Conservation (phyloP, 2,329 filamentous ascomycete genomes). For the Alternaria gaisen region DNA sequence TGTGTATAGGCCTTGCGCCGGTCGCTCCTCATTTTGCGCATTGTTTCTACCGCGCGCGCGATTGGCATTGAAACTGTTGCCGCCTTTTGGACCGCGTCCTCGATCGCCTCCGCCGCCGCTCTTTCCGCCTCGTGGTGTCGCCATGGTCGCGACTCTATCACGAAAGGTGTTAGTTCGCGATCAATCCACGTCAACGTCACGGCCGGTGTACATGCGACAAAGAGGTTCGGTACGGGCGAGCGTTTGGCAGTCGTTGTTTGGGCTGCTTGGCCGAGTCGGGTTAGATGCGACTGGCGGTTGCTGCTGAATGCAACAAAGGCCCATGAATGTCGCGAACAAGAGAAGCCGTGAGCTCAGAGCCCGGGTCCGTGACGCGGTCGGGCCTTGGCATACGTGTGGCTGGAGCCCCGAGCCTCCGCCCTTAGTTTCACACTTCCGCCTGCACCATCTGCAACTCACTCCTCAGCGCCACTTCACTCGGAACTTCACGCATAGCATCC, state of each 20-base stretch:
- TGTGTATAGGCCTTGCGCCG: conserved; percentile 18
- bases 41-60: conserved; percentile 29
- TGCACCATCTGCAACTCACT: not conserved
- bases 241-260: not conserved
- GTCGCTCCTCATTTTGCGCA: conserved; percentile 22
- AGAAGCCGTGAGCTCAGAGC: conserved; percentile 17
- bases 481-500: not conserved
- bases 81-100: conserved; percentile 24
- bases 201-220: conserved; percentile 1
- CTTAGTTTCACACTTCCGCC: not conserved
- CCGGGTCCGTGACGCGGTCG: conserved; percentile 18
- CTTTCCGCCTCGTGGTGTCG: conserved; percentile 36
- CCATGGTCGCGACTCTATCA: conserved; percentile 38
- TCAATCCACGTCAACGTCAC: conserved; percentile 8
- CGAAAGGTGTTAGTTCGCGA: conserved; percentile 21
- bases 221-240: not conserved
- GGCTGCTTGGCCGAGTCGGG: conserved; percentile 28
- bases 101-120: conserved; percentile 27
- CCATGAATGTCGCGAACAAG: conserved; percentile 26
- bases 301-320: conserved; percentile 31
- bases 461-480: not conserved
- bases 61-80: conserved; percentile 11
- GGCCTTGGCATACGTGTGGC: conserved; percentile 20
- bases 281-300: conserved; percentile 31
- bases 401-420: conserved; percentile 1